Evolutionary conservation across 192 early-diverging fungal species (phyloP).

Genomic region (Linderina pennispora): DNA sequence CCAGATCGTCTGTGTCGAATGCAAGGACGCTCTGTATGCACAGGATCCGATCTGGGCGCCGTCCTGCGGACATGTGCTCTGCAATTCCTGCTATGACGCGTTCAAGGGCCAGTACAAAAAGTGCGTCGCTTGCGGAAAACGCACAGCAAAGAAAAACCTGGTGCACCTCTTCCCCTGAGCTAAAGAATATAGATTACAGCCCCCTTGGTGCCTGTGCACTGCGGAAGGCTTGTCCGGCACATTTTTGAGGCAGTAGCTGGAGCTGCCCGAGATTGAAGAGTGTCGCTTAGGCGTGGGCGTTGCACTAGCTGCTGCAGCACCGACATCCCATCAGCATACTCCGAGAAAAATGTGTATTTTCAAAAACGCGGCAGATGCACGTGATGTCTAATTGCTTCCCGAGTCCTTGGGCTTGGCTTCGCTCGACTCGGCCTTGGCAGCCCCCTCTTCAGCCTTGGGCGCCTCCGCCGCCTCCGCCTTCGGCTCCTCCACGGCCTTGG

Average conservation of each 20-base stretch:
- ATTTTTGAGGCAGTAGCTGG: too few species aligned
- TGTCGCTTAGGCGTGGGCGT: too few species aligned
- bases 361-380: too few species aligned
- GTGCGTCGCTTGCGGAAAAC: slow-evolving; percentile 29
- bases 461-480: slow-evolving; percentile 3
- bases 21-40: slow-evolving; percentile 18
- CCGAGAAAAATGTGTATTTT: too few species aligned
- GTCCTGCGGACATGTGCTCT: slow-evolving; percentile 38
- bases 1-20: slow-evolving; percentile 35
- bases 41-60: slow-evolving; percentile 38
- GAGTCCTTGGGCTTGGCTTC: too few species aligned
- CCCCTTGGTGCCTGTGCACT: too few species aligned
- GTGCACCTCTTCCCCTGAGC: slow-evolving; percentile 31
- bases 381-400: too few species aligned
- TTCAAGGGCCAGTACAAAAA: slow-evolving; percentile 13
- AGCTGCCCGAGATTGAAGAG: too few species aligned
- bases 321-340: too few species aligned
- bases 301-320: too few species aligned
- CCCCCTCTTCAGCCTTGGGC: background rate
- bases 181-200: background rate
- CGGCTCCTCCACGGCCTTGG: slow-evolving; percentile 11
- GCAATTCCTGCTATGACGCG: slow-evolving; percentile 27
- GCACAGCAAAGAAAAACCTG: slow-evolving; percentile 21
- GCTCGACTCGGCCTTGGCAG: too few species aligned
- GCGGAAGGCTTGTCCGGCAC: too few species aligned